A percentile compares a stretch with the other conserved stretches of the same genome.
Evolutionary conservation across 148 eudicot genomes (phyloP).

Genomic region (Bassia scoparia): DNA sequence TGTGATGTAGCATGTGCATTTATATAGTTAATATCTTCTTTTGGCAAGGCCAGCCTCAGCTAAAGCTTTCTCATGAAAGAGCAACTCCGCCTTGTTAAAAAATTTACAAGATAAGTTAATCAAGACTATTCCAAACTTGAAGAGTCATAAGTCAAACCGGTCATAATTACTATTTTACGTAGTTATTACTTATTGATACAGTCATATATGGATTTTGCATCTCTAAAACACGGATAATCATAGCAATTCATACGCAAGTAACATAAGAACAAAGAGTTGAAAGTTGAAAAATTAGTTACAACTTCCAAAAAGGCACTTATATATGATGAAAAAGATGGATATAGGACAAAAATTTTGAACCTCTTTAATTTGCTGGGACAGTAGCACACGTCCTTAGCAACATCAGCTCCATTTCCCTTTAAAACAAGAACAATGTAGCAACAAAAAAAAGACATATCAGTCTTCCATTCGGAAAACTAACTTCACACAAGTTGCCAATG

Average conservation of each 20-base stretch:
- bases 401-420: conserved; percentile 58
- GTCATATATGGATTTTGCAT: too few relatives aligned
- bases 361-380: conserved; percentile 55
- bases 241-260: too few relatives aligned
- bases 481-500: too few relatives aligned
- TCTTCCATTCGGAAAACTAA: background rate
- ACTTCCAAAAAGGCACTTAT: too few relatives aligned
- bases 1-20: conserved; percentile 95
- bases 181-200: background rate
- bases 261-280: too few relatives aligned
- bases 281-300: too few relatives aligned
- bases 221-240: too few relatives aligned
- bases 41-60: conserved; percentile 69
- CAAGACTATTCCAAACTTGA: too few relatives aligned
- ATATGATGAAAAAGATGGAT: too few relatives aligned
- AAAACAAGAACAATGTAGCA: conserved; percentile 52
- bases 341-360: conserved; percentile 18
- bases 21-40: conserved; percentile 91
- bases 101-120: background rate
- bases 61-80: conserved; percentile 85
- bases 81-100: conserved; percentile 50
- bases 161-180: background rate
- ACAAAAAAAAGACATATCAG: background rate
- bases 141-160: too few relatives aligned
- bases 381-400: conserved; percentile 57